A percentile compares a stretch with the other conserved stretches of the same genome.
Evolutionary conservation across 2,329 filamentous ascomycete genomes (phyloP).

Genomic region (Aspergillus hortae): DNA sequence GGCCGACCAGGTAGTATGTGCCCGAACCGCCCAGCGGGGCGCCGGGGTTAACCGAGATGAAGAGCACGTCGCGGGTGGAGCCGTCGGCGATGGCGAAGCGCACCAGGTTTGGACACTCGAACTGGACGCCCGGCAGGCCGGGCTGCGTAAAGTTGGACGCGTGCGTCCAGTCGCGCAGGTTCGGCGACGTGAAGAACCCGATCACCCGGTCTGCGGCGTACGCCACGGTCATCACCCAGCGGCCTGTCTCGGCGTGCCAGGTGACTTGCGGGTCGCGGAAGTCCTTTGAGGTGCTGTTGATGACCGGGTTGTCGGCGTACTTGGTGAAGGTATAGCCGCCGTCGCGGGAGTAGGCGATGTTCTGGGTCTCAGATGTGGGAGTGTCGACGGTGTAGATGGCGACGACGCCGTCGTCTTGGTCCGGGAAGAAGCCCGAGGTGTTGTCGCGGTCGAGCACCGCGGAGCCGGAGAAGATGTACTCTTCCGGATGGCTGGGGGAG

Average conservation of each 20-base stretch:
- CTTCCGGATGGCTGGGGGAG: conserved; percentile 42
- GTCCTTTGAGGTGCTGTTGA: conserved; percentile 52
- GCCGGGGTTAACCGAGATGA: conserved; percentile 31
- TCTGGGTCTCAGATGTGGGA: conserved; percentile 46
- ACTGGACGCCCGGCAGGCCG: conserved; percentile 54
- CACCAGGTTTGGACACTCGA: conserved; percentile 63
- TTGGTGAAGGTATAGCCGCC: conserved; percentile 60
- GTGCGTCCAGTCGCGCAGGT: conserved; percentile 58
- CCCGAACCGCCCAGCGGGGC: conserved; percentile 42
- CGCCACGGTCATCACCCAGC: conserved; percentile 58
- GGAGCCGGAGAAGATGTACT: conserved; percentile 53
- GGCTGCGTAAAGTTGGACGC: conserved; percentile 56
- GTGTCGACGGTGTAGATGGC: conserved; percentile 53
- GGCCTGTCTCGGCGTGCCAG: conserved; percentile 48
- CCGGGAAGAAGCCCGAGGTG: conserved; percentile 63
- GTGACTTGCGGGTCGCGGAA: conserved; percentile 67
- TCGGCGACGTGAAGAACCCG: conserved; percentile 59
- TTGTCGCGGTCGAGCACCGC: conserved; percentile 60
- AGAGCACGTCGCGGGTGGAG: conserved; percentile 20
- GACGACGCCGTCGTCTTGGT: conserved; percentile 60
- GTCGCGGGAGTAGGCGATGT: conserved; percentile 60
- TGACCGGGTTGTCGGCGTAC: conserved; percentile 59
- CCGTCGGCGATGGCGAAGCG: conserved; percentile 46
- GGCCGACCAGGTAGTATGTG: conserved; percentile 39
- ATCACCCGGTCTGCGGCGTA: conserved; percentile 55